phyloP scores from a whole-genome alignment of 2,329 filamentous ascomycete genomes.

The Teratosphaeria epicoccoides region DNA sequence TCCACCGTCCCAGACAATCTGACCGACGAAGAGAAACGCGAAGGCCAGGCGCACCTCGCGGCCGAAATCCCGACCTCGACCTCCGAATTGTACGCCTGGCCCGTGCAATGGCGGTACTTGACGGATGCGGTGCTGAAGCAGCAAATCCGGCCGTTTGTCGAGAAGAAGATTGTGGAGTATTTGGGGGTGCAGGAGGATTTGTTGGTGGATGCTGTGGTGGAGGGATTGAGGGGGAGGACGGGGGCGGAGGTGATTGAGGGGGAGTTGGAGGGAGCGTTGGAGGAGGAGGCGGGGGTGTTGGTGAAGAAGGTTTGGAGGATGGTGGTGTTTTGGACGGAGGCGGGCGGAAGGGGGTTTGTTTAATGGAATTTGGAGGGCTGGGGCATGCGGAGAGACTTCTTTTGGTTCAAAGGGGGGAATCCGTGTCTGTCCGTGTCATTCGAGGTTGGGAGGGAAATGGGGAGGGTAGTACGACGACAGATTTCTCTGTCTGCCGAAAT shows the following conservation, averaged over 20 bases:
- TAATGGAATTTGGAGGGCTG: too few species aligned
- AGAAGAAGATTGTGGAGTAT: conserved; percentile 97
- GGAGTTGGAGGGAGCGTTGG: conserved; percentile 78
- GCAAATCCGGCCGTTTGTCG: conserved; percentile 86
- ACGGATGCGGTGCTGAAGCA: conserved; percentile 71
- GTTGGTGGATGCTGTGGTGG: conserved; percentile 83
- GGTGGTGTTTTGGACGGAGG: conserved; percentile 95
- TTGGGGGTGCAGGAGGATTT: conserved; percentile 94
- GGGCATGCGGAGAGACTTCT: too few species aligned
- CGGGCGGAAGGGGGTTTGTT: conserved; percentile 71
- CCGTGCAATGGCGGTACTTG: conserved; percentile 84
- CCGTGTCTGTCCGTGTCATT: too few species aligned
- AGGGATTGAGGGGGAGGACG: conserved; percentile 66
- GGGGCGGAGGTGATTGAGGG: conserved; percentile 72
- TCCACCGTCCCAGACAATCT: conserved; percentile 55
- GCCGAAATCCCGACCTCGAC: conserved; percentile 83
- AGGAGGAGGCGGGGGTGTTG: conserved; percentile 86
- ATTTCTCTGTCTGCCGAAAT: too few species aligned
- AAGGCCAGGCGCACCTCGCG: conserved; percentile 71
- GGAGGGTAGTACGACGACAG: too few species aligned
- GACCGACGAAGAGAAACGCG: conserved; percentile 76
- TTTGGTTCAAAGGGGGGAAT: too few species aligned
- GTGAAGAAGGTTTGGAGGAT: conserved; percentile 98
- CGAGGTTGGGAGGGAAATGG: too few species aligned
- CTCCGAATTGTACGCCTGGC: conserved; percentile 81